Percentiles rank a stretch among this genome's conserved stretches.
phyloP scores from a whole-genome alignment of 1,284 basidiomycete genomes.

The Sanghuangporus baumii region DNA sequence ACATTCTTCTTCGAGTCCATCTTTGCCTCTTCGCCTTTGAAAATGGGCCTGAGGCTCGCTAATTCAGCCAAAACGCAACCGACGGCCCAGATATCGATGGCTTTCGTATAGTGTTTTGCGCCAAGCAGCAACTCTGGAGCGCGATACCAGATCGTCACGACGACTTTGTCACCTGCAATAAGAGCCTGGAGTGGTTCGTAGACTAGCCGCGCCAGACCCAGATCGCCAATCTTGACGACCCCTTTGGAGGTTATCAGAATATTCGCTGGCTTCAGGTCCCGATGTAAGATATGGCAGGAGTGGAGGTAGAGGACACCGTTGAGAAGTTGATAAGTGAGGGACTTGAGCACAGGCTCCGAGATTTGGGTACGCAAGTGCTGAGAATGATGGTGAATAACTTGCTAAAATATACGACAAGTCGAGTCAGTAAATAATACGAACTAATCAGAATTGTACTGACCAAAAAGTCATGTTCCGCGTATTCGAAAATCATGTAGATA shows the following conservation, averaged over 20 bases:
- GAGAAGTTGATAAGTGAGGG: conserved; percentile 91
- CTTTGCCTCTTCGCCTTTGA: conserved; percentile 99
- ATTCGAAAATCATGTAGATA: conserved; percentile 99
- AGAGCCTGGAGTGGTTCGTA: conserved; percentile 83
- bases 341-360: conserved; percentile 78
- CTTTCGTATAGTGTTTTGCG: conserved; percentile 94
- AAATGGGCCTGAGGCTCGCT: conserved; percentile 89
- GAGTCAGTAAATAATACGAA: background rate
- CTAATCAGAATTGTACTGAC: conserved; percentile 39
- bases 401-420: conserved; percentile 40
- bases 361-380: conserved; percentile 81
- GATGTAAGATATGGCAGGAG: conserved; percentile 91
- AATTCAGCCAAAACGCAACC: conserved; percentile 97
- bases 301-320: conserved; percentile 95
- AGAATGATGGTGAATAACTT: conserved; percentile 97
- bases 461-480: conserved; percentile 96
- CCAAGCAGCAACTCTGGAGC: conserved; percentile 94
- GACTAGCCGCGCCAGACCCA: conserved; percentile 88
- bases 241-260: conserved; percentile 90
- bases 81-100: conserved; percentile 94
- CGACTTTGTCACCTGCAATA: conserved; percentile 92
- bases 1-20: conserved; percentile 89
- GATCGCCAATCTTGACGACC: conserved; percentile 95
- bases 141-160: conserved; percentile 99
- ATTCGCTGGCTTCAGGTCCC: conserved; percentile 97